A percentile compares a stretch with the other conserved stretches of the same genome.
These are phyloP conservation scores for Ilyonectria robusta DNA, from an alignment of 2,329 filamentous ascomycete genomes.

Conservation along the genomic window DNA sequence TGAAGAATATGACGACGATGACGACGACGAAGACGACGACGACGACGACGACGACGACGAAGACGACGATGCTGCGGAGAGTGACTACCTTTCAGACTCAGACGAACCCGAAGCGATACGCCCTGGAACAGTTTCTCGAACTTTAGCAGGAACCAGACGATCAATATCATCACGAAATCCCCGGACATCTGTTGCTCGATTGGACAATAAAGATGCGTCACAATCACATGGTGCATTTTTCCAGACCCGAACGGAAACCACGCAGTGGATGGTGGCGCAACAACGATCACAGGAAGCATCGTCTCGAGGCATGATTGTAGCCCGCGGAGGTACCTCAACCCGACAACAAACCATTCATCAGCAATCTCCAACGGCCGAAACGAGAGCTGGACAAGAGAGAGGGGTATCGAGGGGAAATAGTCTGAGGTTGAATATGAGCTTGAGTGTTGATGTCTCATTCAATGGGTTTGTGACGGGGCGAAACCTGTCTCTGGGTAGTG, in stretches of 20 bases:
- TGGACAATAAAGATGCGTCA: constrained; percentile 12
- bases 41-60: constrained; percentile 6
- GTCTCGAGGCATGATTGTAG: constrained; percentile 25
- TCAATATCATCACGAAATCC: constrained; percentile 35
- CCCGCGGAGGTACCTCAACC: constrained; percentile 37
- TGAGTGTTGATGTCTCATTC: constrained; percentile 44
- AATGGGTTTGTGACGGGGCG: constrained; percentile 45
- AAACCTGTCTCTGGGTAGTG: constrained; percentile 44
- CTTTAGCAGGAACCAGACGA: constrained; percentile 1
- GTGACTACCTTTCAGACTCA: constrained; percentile 39
- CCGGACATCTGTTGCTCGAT: constrained; percentile 14
- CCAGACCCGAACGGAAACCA: constrained; percentile 41
- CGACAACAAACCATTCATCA: constrained; percentile 41
- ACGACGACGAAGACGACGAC: background rate
- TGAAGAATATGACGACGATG: constrained; percentile 6
- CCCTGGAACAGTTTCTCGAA: background rate
- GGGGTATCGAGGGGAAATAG: constrained; percentile 34
- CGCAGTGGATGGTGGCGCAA: constrained; percentile 41
- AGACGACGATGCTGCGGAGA: constrained; percentile 34
- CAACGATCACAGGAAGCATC: constrained; percentile 26
- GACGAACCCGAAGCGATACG: constrained; percentile 17
- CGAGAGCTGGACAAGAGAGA: constrained; percentile 8
- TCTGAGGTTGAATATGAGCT: constrained; percentile 46
- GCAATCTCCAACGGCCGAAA: constrained; percentile 23
- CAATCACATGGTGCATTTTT: constrained; percentile 33